Evolutionary conservation across 257 asterid species (phyloP).

Genomic region (Nyctanthes arbortristis): DNA sequence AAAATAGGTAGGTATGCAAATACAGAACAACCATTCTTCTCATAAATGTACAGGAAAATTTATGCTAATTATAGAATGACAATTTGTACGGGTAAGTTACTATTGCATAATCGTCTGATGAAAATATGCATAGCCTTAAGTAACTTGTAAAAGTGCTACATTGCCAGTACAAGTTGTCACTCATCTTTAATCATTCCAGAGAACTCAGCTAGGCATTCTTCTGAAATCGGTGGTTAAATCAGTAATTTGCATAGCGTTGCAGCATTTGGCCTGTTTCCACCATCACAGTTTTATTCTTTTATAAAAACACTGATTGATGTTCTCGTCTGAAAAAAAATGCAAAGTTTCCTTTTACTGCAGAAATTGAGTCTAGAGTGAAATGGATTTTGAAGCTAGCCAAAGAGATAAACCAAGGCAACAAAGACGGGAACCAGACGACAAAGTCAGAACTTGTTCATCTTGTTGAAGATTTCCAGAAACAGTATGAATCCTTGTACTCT

Average conservation of each 20-base stretch:
- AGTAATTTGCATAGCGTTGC: background rate
- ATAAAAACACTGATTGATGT: background rate
- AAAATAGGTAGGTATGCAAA: slow-evolving; percentile 36
- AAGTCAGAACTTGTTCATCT: slow-evolving; percentile 56
- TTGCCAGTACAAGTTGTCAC: background rate
- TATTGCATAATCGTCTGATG: slow-evolving; percentile 13
- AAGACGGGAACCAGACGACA: slow-evolving; percentile 56
- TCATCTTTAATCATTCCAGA: background rate
- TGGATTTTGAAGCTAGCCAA: slow-evolving; percentile 51
- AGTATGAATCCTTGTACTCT: slow-evolving; percentile 58
- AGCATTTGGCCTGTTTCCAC: background rate
- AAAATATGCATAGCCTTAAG: background rate
- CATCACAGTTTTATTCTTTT: background rate
- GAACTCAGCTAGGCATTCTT: too few relatives aligned
- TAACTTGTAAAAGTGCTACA: background rate
- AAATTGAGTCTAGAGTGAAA: slow-evolving; percentile 54
- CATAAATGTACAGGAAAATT: too few relatives aligned
- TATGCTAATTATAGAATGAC: slow-evolving; percentile 45
- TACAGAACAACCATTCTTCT: slow-evolving; percentile 21
- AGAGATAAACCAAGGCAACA: slow-evolving; percentile 56
- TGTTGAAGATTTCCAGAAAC: slow-evolving; percentile 64
- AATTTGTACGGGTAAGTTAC: slow-evolving; percentile 44
- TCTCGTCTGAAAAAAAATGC: slow-evolving; percentile 11
- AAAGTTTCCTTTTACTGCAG: slow-evolving; percentile 41
- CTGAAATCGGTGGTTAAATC: too few relatives aligned